Conservation (phyloP, 768 basidiomycete species). For the Clitopilus hobsonii region DNA sequence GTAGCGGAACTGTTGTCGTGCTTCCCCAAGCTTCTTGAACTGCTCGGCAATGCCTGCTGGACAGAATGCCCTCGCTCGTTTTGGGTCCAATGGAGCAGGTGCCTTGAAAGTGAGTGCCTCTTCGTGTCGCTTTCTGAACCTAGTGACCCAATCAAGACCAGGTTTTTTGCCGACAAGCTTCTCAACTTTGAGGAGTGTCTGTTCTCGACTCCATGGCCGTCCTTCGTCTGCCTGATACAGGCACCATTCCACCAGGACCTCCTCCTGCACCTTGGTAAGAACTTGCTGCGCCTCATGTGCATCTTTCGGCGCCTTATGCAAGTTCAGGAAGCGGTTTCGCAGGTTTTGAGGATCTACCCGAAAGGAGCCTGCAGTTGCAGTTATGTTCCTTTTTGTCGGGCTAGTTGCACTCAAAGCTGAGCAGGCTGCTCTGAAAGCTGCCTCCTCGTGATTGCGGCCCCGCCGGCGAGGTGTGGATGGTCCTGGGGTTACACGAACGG, state of each 20-base stretch:
- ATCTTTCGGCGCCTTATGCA: too few relatives aligned
- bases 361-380: background rate
- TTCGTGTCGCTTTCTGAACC: background rate
- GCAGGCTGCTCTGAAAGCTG: background rate
- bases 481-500: background rate
- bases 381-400: background rate
- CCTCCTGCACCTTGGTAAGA: background rate
- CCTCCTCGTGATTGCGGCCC: background rate
- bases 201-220: background rate
- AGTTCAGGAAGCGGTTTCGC: background rate
- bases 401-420: background rate
- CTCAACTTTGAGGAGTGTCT: background rate
- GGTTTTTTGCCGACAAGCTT: background rate
- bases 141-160: background rate
- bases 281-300: background rate
- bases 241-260: background rate
- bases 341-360: background rate
- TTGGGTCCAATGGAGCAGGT: background rate
- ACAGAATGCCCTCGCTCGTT: background rate
- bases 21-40: background rate
- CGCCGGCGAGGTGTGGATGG: background rate
- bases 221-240: background rate
- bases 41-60: background rate
- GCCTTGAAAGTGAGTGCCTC: background rate
- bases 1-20: background rate